Base-by-base conservation (phyloP, 2,329 filamentous ascomycete genomes). In the Fusarium sp. region DNA sequence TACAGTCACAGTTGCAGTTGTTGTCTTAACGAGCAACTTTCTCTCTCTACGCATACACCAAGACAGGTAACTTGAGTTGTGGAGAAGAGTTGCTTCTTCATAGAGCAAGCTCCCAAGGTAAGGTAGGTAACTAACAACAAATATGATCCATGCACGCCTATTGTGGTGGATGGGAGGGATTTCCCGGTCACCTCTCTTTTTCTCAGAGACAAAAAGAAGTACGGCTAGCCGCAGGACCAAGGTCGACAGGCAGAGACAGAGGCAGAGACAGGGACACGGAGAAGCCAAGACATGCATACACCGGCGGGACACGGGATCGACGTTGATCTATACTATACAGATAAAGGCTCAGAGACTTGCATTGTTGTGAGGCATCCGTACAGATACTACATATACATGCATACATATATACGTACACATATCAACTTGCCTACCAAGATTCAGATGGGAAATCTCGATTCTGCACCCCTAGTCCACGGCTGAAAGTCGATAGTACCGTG, bases 361-460 rank as follows among this genome's bases (percentile, higher is more conserved):
- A 72, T 72, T 68, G 61, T 67, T 66, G 61, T 70, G 28, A 59
- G 34, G 14, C n/a, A 30, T n/a, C 47, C 15, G 28, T 30, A 30
- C 28, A 50, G 30, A 51, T 32, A 34, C 48, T 34, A 22, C 48
- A 34, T 26, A 26, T 47, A 26, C 24, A 34, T 34, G 22, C 48
- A 34, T 26, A 47, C 20, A 26, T 18, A 20, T 28, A 36, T 36
- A 13, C 18, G 13, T 47, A 24, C 28, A 32, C n/a, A 30, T 28
- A n/a, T 30, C 22, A 17, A 48, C 41, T 39, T 42, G 56, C 54
- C 24, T 55, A 60, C 62, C 59, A 65, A 52, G 75, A 77, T 77
- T 64, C 67, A 75, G 71, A 75, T 77, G 73, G 68, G 64, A 77
- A 77, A 77, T 77, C 75, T 75, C 73, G 75, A 77, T 75, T 75